phyloP scores from a whole-genome alignment of 106 monocot species.

The Vanilla planifolia region DNA sequence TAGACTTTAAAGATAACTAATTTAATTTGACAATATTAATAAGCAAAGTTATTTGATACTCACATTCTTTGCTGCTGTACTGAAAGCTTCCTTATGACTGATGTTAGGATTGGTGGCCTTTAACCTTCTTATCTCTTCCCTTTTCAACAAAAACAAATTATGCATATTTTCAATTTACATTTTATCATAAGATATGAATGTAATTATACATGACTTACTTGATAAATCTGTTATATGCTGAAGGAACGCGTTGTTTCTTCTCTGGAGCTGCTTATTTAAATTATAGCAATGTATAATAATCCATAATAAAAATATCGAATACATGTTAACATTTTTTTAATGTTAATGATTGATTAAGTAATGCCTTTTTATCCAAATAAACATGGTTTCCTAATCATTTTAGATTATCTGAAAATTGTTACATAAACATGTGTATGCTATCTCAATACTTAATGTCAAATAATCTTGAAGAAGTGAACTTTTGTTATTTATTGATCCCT shows the following conservation, averaged over 20 bases:
- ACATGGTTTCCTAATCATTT: background rate
- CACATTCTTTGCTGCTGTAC: constrained; percentile 93
- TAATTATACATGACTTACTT: constrained; percentile 37
- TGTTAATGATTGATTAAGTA: background rate
- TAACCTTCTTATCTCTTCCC: constrained; percentile 95
- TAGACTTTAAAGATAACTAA: background rate
- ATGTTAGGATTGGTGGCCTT: constrained; percentile 90
- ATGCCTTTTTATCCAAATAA: background rate
- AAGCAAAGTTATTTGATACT: constrained; percentile 9
- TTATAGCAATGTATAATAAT: background rate
- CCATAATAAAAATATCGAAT: background rate
- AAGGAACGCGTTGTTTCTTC: constrained; percentile 85
- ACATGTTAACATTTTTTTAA: background rate
- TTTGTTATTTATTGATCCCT: too few species aligned
- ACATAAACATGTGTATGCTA: background rate
- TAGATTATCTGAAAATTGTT: background rate
- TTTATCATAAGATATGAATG: background rate
- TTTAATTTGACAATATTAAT: too few species aligned
- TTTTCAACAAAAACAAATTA: constrained; percentile 4
- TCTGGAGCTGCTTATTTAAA: constrained; percentile 42
- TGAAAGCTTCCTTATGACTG: constrained; percentile 92
- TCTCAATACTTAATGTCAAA: background rate
- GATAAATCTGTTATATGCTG: constrained; percentile 91
- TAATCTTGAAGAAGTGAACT: too few species aligned
- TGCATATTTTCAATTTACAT: too few species aligned